Evolutionary conservation across 371 early-diverging fungal species (phyloP), one percentile per base, ranked within the genome.

Genomic region (Mucor piriformis): DNA sequence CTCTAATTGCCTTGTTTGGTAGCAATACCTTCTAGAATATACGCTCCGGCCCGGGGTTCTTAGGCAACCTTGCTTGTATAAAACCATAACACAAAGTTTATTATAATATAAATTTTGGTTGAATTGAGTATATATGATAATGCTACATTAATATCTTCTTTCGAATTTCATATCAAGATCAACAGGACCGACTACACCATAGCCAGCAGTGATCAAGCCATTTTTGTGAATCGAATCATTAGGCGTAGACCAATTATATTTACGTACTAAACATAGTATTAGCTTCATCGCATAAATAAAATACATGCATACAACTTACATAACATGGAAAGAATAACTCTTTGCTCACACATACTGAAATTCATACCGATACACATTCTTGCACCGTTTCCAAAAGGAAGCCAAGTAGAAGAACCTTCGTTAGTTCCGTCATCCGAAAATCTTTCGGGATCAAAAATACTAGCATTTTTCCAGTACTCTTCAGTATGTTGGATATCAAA

Each of bases 321-420:
- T 11, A 84, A 49, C 73, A 81, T 70, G 6, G 70, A 63, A 10
- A 81, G 50, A 3, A 77, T 25, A 8, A 84, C 61, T 6, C 80
- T 68, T 57, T 80, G 82, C 32, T 80, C 77, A 18, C 67, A 52
- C 35, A 84, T 47, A 7, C 77, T 70, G 53, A 78, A 74, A 50
- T 74, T 74, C 73, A 73, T 83, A 54, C 78, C 75, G 37, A 78
- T 48, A 35, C 75, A 78, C 16, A 59, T 56, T 15, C 73, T 57
- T 20, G 57, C 33, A 18, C 74, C 78, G 27, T 44, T 57, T 24
- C 73, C 64, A 44, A 77, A 77, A 2, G 73, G 73, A n/a, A 74
- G 37, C 69, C 69, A 74, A 33, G 60, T 13, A n/a, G 64, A 18
- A 1, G 59, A 57, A 18, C 50, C 51, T 51, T 23, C 44, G 29